Base-by-base conservation (phyloP, 1,139 yeast species). In the Zygoascus meyerae region DNA sequence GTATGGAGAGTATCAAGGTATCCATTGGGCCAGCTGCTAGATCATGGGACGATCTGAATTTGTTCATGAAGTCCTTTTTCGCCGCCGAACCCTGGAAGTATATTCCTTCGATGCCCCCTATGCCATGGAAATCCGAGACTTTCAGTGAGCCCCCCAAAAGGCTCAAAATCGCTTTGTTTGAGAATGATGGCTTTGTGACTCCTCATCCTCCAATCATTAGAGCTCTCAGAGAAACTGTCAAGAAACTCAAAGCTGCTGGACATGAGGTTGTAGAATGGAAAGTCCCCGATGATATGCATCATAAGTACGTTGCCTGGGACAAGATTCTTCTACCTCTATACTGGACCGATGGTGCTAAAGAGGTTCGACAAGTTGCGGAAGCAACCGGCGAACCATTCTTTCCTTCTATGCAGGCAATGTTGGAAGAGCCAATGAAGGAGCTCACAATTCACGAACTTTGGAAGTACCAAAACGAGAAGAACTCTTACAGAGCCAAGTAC, bases 191-290 rank as follows among this genome's bases (percentile, higher is more conserved):
- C 6, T 39, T 56, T 8, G 61, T 64, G 9, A 55, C 51, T 32
- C 67, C 70, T 3, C 58, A 60, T 21, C 82, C 79, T 18, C 79
- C 79, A 46, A 70, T 73, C 35, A 40, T 52, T 12, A 56, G 71
- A 40, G 71, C 67, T 2, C 32, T 44, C 12, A 34, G 14, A n/a
- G 55, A 55, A 21, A 57, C 65, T 5, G 55, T 52, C n/a, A 45
- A 55, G 2, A 48, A 54, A 30, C 56, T 71, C 34, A 46, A 52
- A 15, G 54, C 44, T 2, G 46, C 52, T 11, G 49, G 51, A 3
- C 52, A 48, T 67, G 78, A 14, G 80, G 81, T 53, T 73, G 34
- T 52, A 35, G 49, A 51, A n/a, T 52, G 46, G 48, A 30, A 15
- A 18, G 18, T 40, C 3, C 39, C 39, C 12, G 39, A 35, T 11